Conservation (phyloP, 2,329 filamentous ascomycete genomes). For the Bipolaris gigantea region DNA sequence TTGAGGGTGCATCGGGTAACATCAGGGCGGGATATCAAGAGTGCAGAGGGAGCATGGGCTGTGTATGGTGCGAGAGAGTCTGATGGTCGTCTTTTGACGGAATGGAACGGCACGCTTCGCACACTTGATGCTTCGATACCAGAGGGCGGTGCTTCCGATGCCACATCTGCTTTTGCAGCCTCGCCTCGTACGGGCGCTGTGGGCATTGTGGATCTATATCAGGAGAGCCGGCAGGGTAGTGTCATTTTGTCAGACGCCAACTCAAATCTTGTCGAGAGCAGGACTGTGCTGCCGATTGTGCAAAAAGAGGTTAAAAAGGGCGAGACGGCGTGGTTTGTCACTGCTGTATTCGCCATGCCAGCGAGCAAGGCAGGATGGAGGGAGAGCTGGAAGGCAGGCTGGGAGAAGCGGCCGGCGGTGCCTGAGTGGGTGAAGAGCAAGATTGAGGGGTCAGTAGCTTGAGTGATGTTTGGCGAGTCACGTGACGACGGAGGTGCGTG, state of each 20-base stretch:
- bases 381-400: slow-evolving; percentile 50
- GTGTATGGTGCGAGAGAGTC: slow-evolving; percentile 63
- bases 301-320: slow-evolving; percentile 63
- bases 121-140: slow-evolving; percentile 41
- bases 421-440: slow-evolving; percentile 63
- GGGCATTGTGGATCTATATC: slow-evolving; percentile 53
- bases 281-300: slow-evolving; percentile 72
- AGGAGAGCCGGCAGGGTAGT: slow-evolving; percentile 57
- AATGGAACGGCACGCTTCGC: slow-evolving; percentile 22
- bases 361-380: slow-evolving; percentile 55
- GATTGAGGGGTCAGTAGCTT: slow-evolving; percentile 45
- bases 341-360: slow-evolving; percentile 72
- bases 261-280: slow-evolving; percentile 72
- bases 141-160: slow-evolving; percentile 44
- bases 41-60: slow-evolving; percentile 74
- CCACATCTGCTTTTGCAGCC: slow-evolving; percentile 48
- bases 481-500: no score
- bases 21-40: slow-evolving; percentile 64
- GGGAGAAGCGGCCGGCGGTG: slow-evolving; percentile 61
- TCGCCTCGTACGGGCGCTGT: slow-evolving; percentile 55
- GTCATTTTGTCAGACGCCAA: slow-evolving; percentile 78
- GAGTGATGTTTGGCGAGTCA: background rate
- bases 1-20: slow-evolving; percentile 65
- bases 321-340: slow-evolving; percentile 66
- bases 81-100: slow-evolving; percentile 59